Base-by-base conservation (phyloP, 352 stramenopile genomes). In the Phytophthora quininea region DNA sequence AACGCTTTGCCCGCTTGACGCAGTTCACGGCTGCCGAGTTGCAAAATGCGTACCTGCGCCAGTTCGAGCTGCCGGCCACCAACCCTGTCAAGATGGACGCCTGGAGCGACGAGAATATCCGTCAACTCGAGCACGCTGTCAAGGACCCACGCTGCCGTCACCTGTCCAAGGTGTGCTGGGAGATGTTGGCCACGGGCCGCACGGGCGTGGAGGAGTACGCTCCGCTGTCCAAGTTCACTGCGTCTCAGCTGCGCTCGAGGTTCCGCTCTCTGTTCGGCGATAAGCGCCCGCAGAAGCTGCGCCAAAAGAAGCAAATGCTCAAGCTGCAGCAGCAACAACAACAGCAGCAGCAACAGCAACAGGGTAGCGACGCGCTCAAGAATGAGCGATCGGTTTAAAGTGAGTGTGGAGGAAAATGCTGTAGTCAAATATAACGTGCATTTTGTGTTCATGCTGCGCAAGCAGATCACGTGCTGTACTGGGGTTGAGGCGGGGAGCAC, bases 201-300 rank as follows among this genome's bases (percentile, higher is more conserved):
- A 93, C 84, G 38, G 84, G 84, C 51, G 84, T 93, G 15, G 73
- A 88, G 8, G 82, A 91, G 71, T 93, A 93, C 68, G 51, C 67
- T 62, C 82, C 84, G 27, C 70, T 93, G 14, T 64, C 77, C 68
- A 90, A 93, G 62, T 93, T 93, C 66, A 84, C 77, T 55, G 84
- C 84, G 27, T 93, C 84, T 54, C 84, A 93, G 64, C 58, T 93
- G 49, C 84, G 84, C 11, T 93, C 84, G 53, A 82, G 84, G n/a
- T 91, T 88, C 68, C 84, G 84, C 19, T 90, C 84, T 32, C 69
- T 90, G 40, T 93, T 91, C 47, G 84, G 84, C 30, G 84, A 93
- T 70, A 93, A 93, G 64, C 80, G 82, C 2, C 84, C 84, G 24
- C 82, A 93, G 63, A 89, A 86, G 48, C 65, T 89, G 57, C 76